Base-by-base conservation (phyloP, 2,329 filamentous ascomycete species). In the Claviceps pusilla region DNA sequence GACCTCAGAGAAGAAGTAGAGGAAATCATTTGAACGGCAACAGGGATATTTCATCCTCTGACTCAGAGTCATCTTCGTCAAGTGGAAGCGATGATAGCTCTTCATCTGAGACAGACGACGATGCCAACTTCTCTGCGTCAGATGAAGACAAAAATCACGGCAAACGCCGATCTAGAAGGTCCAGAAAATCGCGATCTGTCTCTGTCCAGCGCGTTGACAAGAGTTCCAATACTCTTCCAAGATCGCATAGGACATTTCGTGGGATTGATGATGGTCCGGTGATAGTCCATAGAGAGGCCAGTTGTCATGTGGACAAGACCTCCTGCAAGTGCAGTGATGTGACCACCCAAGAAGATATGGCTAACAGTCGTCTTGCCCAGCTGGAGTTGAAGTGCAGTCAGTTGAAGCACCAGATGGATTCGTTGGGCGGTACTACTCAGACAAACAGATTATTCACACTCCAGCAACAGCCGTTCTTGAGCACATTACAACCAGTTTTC, bases 311-410 rank as follows among this genome's bases (percentile, higher is more conserved):
- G 10, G 51, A 35, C n/a, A 10, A 41, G 24, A 37, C 11, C 19
- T 7, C n/a, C 45, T n/a, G 16, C 12, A 50, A 45, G 16, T 28
- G 39, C 6, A 12, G 1, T 3, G 45, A 37, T 42, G 37, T 43
- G 12, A 29, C 12, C 35, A 29, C 7, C 16, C 52, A 54, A 50
- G 35, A 49, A 31, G 52, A 56, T 41, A 19, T 51, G 19, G 43
- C 14, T 4, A 19, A 54, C n/a, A 48, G 48, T n/a, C 37, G 48
- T n/a, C 37, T 56, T 51, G 48, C 48, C 9, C 35, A 56, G 29
- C 43, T 56, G 16, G 55, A 56, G 39, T 51, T 51, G 31, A 48
- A 45, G 14, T 56, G 42, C 29, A 31, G 42, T 11, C 48, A 51
- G 39, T 31, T 54, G 29, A 51, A 54, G 24, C 39, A 48, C 16